Evolutionary conservation across 305 asterid species (phyloP).

Genomic region (Solanum hybrid): DNA sequence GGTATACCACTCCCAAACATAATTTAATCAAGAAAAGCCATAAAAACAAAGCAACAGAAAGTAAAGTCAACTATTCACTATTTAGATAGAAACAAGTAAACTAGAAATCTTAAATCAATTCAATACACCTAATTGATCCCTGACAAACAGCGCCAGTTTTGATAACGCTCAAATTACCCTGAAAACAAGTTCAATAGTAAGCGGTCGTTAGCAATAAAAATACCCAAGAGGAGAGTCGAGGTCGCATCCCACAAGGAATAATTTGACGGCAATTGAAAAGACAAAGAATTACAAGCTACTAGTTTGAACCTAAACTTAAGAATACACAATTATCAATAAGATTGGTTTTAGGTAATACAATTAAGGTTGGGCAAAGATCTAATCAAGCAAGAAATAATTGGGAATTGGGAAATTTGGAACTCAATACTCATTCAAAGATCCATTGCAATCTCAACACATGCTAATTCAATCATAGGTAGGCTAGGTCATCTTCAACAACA

Average conservation of each 20-base stretch:
- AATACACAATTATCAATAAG: not conserved
- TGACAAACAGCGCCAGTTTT: not conserved
- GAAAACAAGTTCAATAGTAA: not conserved
- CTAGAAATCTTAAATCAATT: not conserved
- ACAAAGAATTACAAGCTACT: not conserved
- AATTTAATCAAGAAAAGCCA: not conserved
- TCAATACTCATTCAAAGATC: not conserved
- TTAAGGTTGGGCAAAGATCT: not conserved
- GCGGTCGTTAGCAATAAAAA: not conserved
- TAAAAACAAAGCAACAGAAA: not conserved
- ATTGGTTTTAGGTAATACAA: not conserved
- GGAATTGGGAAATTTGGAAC: not conserved
- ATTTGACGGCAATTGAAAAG: not conserved
- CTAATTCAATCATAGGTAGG: not conserved
- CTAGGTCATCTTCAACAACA: not conserved
- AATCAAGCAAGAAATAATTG: not conserved
- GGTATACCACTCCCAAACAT: not conserved
- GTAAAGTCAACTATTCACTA: not conserved
- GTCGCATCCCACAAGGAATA: not conserved
- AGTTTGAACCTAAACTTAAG: not conserved
- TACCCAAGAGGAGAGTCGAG: not conserved
- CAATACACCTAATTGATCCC: not conserved
- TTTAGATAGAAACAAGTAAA: not conserved
- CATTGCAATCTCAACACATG: not conserved
- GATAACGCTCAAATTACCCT: not conserved